Conservation (phyloP, 805 yeast species). For the Nakazawaea ambrosiae region DNA sequence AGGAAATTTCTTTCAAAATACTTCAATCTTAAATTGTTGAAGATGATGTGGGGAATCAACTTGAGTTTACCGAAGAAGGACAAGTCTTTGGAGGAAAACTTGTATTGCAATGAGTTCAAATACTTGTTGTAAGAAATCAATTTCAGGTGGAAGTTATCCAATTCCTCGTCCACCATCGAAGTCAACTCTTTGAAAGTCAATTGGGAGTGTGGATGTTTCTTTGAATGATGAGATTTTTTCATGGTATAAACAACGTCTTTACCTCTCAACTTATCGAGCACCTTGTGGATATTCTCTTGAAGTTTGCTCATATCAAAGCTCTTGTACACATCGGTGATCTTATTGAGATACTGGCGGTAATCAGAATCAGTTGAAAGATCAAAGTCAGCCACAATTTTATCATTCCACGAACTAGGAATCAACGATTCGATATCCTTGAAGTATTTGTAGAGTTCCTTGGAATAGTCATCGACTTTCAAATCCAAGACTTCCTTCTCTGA, state of each 20-base stretch:
- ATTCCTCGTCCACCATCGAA: slow-evolving; percentile 12
- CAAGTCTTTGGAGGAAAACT: slow-evolving; percentile 18
- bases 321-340: slow-evolving; percentile 7
- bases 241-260: background rate
- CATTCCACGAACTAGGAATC: slow-evolving; percentile 33
- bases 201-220: slow-evolving; percentile 11
- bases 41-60: slow-evolving; percentile 17
- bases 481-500: slow-evolving; percentile 41
- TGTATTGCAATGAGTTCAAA: slow-evolving; percentile 14
- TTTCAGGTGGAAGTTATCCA: slow-evolving; percentile 10
- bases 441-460: slow-evolving; percentile 28
- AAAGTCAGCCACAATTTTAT: slow-evolving; percentile 10
- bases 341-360: slow-evolving; percentile 2
- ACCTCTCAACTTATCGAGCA: slow-evolving; percentile 13
- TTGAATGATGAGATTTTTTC: slow-evolving; percentile 1
- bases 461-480: slow-evolving; percentile 34
- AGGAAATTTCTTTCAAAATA: slow-evolving; percentile 40
- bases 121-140: slow-evolving; percentile 12
- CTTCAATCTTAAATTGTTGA: slow-evolving; percentile 32
- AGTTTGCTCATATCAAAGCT: slow-evolving; percentile 5
- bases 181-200: slow-evolving; percentile 22
- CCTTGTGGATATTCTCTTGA: slow-evolving; percentile 1
- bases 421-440: slow-evolving; percentile 27
- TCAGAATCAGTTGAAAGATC: slow-evolving; percentile 7
- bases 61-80: slow-evolving; percentile 20